A percentile compares a stretch with the other conserved stretches of the same genome.
These are phyloP conservation scores for Auricularia sp. DNA, from an alignment of 768 basidiomycete species.

Conservation along the genomic window DNA sequence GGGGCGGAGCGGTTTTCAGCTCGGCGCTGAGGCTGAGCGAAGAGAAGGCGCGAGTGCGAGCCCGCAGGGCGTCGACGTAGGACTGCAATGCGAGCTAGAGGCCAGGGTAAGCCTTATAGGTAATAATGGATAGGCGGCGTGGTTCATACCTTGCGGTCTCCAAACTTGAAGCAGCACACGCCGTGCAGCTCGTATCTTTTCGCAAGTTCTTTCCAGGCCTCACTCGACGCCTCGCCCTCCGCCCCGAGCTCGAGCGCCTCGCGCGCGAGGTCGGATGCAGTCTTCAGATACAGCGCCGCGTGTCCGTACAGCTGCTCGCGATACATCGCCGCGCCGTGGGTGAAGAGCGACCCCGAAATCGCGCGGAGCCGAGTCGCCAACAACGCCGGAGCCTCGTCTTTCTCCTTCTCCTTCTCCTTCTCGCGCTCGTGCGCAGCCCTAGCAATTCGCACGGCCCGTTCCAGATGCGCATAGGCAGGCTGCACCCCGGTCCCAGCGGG, in stretches of 20 bases:
- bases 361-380: not conserved
- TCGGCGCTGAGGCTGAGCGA: conserved; percentile 29
- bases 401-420: not conserved
- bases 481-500: not conserved
- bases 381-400: not conserved
- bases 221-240: conserved; percentile 37
- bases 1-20: conserved; percentile 13
- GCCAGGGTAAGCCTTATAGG: conserved; percentile 39
- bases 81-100: not conserved
- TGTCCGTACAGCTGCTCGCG: not conserved
- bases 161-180: conserved; percentile 66
- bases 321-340: not conserved
- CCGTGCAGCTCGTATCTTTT: conserved; percentile 76
- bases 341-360: not conserved
- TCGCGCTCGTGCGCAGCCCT: not conserved
- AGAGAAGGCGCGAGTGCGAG: conserved; percentile 4
- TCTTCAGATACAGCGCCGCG: not conserved
- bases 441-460: not conserved
- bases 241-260: conserved; percentile 10
- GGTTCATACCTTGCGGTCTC: conserved; percentile 54
- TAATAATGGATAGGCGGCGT: too few relatives aligned
- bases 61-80: not conserved
- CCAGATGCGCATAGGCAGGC: not conserved
- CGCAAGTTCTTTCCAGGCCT: conserved; percentile 55
- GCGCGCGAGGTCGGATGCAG: not conserved